Evolutionary conservation across 805 yeast genomes (phyloP), one percentile per base, ranked within the genome.

Genomic region (Zygoascus flipseniorum): DNA sequence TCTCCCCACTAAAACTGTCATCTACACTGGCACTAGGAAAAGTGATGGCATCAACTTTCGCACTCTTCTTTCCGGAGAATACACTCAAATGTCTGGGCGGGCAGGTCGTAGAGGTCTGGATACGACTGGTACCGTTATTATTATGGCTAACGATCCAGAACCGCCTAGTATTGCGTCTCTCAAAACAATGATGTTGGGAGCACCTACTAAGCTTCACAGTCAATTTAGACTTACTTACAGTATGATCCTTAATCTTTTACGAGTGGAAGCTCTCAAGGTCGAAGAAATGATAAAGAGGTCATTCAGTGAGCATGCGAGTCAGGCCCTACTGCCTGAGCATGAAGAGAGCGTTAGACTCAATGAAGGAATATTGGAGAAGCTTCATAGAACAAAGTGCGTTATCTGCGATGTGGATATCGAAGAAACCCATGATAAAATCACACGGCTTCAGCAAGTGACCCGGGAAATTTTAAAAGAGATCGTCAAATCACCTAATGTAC

Each of bases 61-160:
- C 69, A 80, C 85, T 63, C 74, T 93, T 56, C 76, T 85, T 9
- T 97, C 99, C 0, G 99, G 99, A 52, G 99, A 93, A 67, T 93
- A 92, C 66, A 93, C 98, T 0, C 99, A 57, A 70, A 93, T 93
- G 99, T 90, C 97, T 0, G 99, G 99, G 46, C 80, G 99, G 69
- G 99, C 99, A 0, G 99, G 99, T 56, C 82, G 99, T 72, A 82
- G 99, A 74, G 99, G 99, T 37, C 72, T 93, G 58, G 99, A 93
- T 72, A 72, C 82, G 19, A 88, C 86, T 0, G 99, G 99, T 65
- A 92, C 97, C 0, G 99, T 93, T 11, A 89, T 93, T 57, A 81
- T 90, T 6, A 89, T 93, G 95, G 76, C 95, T 2, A 59, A 62
- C 5, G 69, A 67, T 9, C 62, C 62, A 9, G 67, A 64, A 18